Conservation (phyloP, 2,329 filamentous ascomycete species). For the Colletotrichum gloeosporioides region DNA sequence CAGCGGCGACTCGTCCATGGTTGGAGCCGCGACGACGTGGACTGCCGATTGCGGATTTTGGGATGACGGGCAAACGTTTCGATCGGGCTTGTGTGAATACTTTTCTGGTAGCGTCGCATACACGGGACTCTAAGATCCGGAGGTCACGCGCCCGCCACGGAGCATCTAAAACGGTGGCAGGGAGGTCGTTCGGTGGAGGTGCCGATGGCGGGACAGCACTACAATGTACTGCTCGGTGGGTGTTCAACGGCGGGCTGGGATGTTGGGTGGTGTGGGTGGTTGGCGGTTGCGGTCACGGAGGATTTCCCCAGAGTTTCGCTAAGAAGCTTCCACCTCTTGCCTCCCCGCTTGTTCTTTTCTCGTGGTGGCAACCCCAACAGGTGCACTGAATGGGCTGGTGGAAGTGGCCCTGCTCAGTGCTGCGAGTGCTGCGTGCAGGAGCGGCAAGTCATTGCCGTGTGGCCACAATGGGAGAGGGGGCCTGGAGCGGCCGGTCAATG, state of each 20-base stretch:
- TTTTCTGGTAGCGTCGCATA: not conserved
- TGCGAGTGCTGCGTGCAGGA: not conserved
- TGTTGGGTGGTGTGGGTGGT: conserved; percentile 1
- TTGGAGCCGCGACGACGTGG: not conserved
- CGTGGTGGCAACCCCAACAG: not conserved
- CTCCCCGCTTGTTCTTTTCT: conserved; percentile 1
- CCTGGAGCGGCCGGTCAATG: not conserved
- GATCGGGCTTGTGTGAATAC: not conserved
- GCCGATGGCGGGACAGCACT: not conserved
- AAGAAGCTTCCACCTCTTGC: conserved; percentile 1
- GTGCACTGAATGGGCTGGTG: not conserved
- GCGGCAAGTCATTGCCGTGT: not conserved
- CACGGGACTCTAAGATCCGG: not conserved
- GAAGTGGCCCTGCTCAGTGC: not conserved
- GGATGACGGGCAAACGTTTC: not conserved
- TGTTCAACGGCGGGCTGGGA: not conserved
- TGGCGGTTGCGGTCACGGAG: conserved; percentile 1
- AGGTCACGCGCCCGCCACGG: not conserved
- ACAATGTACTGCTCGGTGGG: not conserved
- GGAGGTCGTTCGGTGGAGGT: not conserved
- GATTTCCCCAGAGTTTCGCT: conserved; percentile 18
- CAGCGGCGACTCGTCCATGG: conserved; percentile 74
- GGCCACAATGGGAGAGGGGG: not conserved
- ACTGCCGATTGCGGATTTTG: not conserved
- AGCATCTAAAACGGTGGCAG: not conserved